Conservation (phyloP, 169 alveolate genomes). For the Plasmodium billcollinsi region DNA sequence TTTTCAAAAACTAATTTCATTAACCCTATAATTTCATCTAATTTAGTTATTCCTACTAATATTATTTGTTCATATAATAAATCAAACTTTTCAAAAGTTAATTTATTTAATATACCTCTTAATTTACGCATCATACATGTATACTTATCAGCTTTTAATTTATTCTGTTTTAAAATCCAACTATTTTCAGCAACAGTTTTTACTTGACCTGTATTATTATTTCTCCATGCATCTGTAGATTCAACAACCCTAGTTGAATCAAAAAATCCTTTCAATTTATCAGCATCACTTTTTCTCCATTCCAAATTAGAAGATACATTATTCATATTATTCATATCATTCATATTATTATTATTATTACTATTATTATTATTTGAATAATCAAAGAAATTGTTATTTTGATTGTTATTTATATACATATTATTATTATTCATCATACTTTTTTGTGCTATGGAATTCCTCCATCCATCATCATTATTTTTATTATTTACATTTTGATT, state of each 20-base stretch:
- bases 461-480: conserved; percentile 50
- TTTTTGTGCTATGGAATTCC: conserved; percentile 2
- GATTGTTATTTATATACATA: conserved; percentile 3
- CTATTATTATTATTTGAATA: background rate
- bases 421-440: background rate
- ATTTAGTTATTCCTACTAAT: conserved; percentile 80
- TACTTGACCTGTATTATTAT: conserved; percentile 34
- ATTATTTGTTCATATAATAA: conserved; percentile 82
- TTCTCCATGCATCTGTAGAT: conserved; percentile 71
- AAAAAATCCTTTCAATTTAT: conserved; percentile 71
- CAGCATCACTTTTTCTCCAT: conserved; percentile 68
- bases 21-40: conserved; percentile 81
- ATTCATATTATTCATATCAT: conserved; percentile 7
- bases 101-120: conserved; percentile 85
- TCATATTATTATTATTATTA: conserved; percentile 19
- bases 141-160: conserved; percentile 81
- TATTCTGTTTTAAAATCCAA: conserved; percentile 83
- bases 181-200: conserved; percentile 77
- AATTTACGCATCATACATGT: conserved; percentile 80
- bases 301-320: conserved; percentile 7
- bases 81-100: conserved; percentile 86
- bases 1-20: conserved; percentile 87
- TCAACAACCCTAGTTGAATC: conserved; percentile 68
- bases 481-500: conserved; percentile 10
- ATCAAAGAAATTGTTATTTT: too few species aligned